phyloP scores from a whole-genome alignment of 805 yeast species.

The Wickerhamiella slavikovae region DNA sequence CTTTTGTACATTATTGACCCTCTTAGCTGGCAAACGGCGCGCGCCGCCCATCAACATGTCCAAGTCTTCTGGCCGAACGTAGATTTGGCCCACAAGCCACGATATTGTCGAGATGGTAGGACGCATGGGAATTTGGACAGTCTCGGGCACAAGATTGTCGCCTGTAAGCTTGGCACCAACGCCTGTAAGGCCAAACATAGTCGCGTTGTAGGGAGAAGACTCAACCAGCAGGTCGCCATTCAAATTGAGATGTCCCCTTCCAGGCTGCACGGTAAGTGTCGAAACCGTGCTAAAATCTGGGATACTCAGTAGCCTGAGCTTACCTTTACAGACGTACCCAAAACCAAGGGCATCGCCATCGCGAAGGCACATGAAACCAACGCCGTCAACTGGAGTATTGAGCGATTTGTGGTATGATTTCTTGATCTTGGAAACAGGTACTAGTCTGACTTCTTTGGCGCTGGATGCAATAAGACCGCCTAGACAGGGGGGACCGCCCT shows the following conservation, averaged over 20 bases:
- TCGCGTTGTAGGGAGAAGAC: conserved; percentile 34
- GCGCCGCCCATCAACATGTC: conserved; percentile 55
- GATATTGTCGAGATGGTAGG: conserved; percentile 64
- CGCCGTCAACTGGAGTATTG: conserved; percentile 27
- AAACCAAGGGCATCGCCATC: conserved; percentile 23
- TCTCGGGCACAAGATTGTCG: conserved; percentile 45
- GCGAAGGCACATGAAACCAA: conserved; percentile 31
- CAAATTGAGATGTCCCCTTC: conserved; percentile 5
- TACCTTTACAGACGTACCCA: conserved; percentile 14
- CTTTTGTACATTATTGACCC: conserved; percentile 13
- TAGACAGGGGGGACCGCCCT: conserved; percentile 38
- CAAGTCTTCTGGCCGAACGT: conserved; percentile 40
- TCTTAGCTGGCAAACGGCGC: conserved; percentile 34
- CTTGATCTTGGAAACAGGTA: conserved; percentile 40
- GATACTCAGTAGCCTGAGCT: conserved; percentile 9
- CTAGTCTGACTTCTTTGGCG: conserved; percentile 28
- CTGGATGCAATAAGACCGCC: conserved; percentile 43
- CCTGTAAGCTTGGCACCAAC: conserved; percentile 17
- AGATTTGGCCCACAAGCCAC: conserved; percentile 67
- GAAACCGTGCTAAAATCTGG: conserved; percentile 10
- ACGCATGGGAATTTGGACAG: conserved; percentile 49
- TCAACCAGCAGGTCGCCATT: conserved; percentile 23
- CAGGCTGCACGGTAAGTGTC: conserved; percentile 7
- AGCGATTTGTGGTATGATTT: conserved; percentile 46
- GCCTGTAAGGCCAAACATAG: conserved; percentile 31